Evolutionary conservation across 495 filamentous ascomycete species (phyloP).

Genomic region (Penicillium soppii): DNA sequence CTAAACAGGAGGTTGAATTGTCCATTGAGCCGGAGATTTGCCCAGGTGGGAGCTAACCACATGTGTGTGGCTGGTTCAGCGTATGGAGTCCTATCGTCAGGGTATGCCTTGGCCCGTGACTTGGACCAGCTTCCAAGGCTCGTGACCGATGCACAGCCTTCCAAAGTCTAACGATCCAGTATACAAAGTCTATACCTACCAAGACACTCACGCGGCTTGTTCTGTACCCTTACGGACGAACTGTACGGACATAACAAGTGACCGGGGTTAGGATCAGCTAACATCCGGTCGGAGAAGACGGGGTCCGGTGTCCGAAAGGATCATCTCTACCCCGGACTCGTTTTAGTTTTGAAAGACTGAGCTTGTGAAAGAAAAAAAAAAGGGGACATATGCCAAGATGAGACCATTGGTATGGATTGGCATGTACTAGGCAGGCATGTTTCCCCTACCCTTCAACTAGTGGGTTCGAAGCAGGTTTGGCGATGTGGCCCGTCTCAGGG

Average conservation of each 20-base stretch:
- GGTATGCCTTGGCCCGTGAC: no score
- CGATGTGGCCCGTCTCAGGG: neutral
- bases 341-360: neutral
- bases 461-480: neutral
- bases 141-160: no score
- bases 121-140: no score
- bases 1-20: conserved; percentile 8
- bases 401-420: neutral
- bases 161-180: no score
- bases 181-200: no score
- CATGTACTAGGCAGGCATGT: neutral
- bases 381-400: neutral
- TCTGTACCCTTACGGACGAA: no score
- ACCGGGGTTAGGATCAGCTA: conserved; percentile 5
- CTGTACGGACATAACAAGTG: neutral
- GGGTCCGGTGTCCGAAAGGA: conserved; percentile 20
- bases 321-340: conserved; percentile 19
- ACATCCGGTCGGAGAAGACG: conserved; percentile 20
- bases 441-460: neutral
- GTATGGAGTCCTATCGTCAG: no score
- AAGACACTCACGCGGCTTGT: no score
- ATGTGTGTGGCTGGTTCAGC: no score
- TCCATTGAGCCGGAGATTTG: no score
- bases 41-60: no score
- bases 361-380: neutral